Evolutionary conservation across 169 alveolate species (phyloP).

Genomic region (Plasmodium coatneyi): DNA sequence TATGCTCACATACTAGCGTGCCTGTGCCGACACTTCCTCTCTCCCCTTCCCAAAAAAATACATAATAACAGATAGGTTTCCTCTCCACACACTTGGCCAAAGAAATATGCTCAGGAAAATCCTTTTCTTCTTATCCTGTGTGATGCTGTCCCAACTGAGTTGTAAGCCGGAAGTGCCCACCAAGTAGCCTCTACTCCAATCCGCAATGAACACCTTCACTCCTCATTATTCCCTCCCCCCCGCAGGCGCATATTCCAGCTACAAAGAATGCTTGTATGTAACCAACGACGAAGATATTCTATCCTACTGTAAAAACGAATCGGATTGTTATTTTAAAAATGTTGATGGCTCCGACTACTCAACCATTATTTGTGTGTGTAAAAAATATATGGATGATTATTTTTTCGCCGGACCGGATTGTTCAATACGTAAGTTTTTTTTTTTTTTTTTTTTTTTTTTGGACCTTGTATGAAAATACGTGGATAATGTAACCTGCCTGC

Average conservation of each 20-base stretch:
- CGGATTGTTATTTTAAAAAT: constrained; percentile 32
- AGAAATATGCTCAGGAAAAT: not conserved
- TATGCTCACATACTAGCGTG: not conserved
- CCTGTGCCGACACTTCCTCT: not conserved
- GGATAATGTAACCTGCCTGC: not conserved
- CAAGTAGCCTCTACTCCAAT: not conserved
- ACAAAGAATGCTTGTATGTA: constrained; percentile 22
- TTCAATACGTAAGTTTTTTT: constrained; percentile 41
- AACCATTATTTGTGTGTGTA: constrained; percentile 48
- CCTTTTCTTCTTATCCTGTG: not conserved
- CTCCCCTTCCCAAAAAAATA: not conserved
- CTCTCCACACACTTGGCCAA: not conserved
- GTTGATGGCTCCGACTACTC: constrained; percentile 8
- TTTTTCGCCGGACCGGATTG: constrained; percentile 74
- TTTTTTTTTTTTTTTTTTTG: not conserved
- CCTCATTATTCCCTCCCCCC: not conserved
- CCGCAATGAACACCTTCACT: not conserved
- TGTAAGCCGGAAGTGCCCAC: not conserved
- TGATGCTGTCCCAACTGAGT: not conserved
- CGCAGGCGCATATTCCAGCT: constrained; percentile 16
- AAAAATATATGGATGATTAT: constrained; percentile 24
- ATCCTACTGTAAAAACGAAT: constrained; percentile 58
- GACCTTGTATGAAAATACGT: not conserved
- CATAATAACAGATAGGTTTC: not conserved
- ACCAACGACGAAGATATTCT: constrained; percentile 28